Evolutionary conservation across 2,329 filamentous ascomycete species (phyloP).

Genomic region (Amauroascus verrucosus): DNA sequence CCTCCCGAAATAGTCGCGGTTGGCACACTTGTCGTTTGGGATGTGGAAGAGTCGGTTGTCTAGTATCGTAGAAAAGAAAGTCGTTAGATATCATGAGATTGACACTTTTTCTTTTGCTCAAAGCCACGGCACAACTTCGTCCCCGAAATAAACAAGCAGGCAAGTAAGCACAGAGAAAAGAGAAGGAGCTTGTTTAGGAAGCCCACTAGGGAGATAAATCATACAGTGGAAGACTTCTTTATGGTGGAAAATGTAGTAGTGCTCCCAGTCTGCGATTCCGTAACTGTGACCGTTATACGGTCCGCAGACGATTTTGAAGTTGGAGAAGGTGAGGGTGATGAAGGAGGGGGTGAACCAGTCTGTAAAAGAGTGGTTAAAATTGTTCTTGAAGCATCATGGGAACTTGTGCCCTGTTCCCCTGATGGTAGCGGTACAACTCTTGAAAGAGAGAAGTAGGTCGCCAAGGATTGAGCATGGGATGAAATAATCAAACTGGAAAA

Average conservation of each 20-base stretch:
- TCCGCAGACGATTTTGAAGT: background rate
- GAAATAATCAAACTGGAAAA: constrained; percentile 1
- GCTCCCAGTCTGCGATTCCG: constrained; percentile 5
- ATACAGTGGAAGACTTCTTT: constrained; percentile 8
- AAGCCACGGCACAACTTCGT: background rate
- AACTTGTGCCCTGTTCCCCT: background rate
- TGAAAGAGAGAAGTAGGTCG: constrained; percentile 3
- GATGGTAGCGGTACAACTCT: constrained; percentile 1
- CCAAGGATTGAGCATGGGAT: constrained; percentile 3
- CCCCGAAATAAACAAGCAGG: background rate
- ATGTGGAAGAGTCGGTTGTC: background rate
- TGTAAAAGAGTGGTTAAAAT: constrained; percentile 11
- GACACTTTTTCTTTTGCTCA: background rate
- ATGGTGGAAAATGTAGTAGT: background rate
- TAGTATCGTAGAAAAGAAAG: background rate
- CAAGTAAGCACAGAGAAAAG: background rate
- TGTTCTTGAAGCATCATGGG: constrained; percentile 4
- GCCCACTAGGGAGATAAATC: background rate
- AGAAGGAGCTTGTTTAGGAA: background rate
- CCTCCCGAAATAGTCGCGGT: constrained; percentile 13
- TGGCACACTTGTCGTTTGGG: background rate
- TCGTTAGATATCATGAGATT: background rate
- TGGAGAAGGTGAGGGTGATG: background rate
- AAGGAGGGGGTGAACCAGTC: constrained; percentile 7
- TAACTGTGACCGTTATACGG: constrained; percentile 11